Evolutionary conservation across 2,329 filamentous ascomycete genomes (phyloP).

Genomic region (Xylaria arbuscula): DNA sequence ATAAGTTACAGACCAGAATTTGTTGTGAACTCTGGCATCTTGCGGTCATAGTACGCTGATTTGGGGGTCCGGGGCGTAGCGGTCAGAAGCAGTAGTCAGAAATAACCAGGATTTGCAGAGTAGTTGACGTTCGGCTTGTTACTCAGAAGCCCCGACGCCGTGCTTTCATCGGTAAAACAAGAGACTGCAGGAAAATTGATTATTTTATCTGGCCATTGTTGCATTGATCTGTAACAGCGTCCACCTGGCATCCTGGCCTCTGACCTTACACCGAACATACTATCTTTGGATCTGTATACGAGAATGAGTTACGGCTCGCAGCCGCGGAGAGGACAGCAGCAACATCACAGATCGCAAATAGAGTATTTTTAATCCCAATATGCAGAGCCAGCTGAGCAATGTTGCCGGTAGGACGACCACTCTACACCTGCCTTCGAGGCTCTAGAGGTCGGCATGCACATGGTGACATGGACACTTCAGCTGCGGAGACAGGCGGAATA

Average conservation of each 20-base stretch:
- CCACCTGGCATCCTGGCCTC: background rate
- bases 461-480: constrained; percentile 7
- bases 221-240: background rate
- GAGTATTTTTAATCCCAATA: constrained; percentile 15
- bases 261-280: background rate
- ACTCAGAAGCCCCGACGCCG: background rate
- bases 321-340: background rate
- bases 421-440: background rate
- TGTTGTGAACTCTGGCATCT: background rate
- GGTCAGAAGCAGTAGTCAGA: background rate
- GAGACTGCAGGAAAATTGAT: constrained; percentile 5
- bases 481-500: background rate
- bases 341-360: background rate
- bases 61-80: constrained; percentile 18
- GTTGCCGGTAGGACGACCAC: constrained; percentile 11
- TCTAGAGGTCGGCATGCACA: constrained; percentile 1
- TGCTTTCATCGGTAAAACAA: constrained; percentile 8
- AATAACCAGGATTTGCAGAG: constrained; percentile 3
- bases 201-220: constrained; percentile 4
- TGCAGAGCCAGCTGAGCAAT: constrained; percentile 15
- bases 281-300: background rate
- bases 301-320: background rate
- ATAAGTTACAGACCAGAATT: background rate
- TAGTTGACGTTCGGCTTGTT: constrained; percentile 10
- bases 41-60: constrained; percentile 1